These are phyloP conservation scores for Poa annua DNA, from an alignment of 176 grass and related monocot genomes.

Conservation along the genomic window DNA sequence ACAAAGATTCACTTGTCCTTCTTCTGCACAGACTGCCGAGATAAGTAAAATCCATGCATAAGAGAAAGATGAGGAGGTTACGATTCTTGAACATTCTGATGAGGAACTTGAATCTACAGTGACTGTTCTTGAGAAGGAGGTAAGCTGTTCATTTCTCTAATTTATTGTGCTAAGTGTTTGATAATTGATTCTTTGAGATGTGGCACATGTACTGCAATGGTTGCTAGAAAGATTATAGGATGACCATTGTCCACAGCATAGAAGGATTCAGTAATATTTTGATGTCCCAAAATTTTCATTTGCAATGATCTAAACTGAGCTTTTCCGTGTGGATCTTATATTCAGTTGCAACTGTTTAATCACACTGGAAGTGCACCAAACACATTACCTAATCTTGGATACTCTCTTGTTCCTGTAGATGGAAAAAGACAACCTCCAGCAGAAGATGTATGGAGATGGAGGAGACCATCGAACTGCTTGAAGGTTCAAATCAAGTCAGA, in stretches of 20 bases:
- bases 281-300: neutral
- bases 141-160: slow-evolving; percentile 38
- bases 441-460: too few relatives aligned
- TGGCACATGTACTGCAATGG: neutral
- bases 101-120: slow-evolving; percentile 87
- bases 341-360: too few relatives aligned
- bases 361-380: neutral
- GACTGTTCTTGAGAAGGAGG: slow-evolving; percentile 79
- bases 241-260: slow-evolving; percentile 8
- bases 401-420: too few relatives aligned
- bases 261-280: neutral
- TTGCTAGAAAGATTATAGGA: slow-evolving; percentile 6
- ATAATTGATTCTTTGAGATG: neutral
- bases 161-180: neutral
- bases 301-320: neutral
- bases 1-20: too few relatives aligned
- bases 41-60: slow-evolving; percentile 70
- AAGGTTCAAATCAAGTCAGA: neutral
- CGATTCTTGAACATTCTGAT: slow-evolving; percentile 79
- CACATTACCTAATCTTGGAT: too few relatives aligned
- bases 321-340: slow-evolving; percentile 32
- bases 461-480: too few relatives aligned
- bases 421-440: too few relatives aligned
- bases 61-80: slow-evolving; percentile 91
- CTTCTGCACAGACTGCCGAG: slow-evolving; percentile 69